Base-by-base conservation (phyloP, 1,284 basidiomycete genomes). In the Phlebopus sp. region DNA sequence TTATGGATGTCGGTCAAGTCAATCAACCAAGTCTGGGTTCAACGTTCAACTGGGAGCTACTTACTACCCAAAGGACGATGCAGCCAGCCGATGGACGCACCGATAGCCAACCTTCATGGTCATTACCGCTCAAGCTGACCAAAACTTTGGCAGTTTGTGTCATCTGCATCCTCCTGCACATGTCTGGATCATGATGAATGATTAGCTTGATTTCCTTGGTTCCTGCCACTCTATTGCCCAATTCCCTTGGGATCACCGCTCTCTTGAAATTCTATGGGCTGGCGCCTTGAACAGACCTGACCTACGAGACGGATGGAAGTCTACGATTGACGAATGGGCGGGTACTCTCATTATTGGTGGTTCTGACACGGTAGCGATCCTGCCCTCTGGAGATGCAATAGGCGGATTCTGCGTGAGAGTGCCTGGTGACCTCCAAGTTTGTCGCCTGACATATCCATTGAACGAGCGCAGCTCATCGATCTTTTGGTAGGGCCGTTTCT, bases 221-320 rank as follows among this genome's bases (percentile, higher is more conserved):
- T 49, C 59, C 23, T 55, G 59, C n/a, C 52, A 67, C 49, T 66
- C 61, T 40, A 53, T 78, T 7, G 72, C 79, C 3, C 66, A 74
- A 31, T 86, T 86, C 55, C 84, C 84, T 5, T 86, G 83, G 81
- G 66, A 67, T 14, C 49, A 64, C 11, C 54, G 69, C 11, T 81
- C 82, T 6, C 52, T 77, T 15, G 56, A 62, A 2, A 64, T 57
- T 2, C 64, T 85, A 5, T 83, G 77, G 77, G 62, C 67, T 17
- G 76, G 76, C n/a, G 53, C 55, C 6, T 54, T 66, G 18, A 55
- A 69, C 32, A 59, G 66, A 6, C 59, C 64, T 5, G 60, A 72
- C 15, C 50, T 63, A 5, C 46, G 60, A n/a, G 53, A 52, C 5
- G 47, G 59, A 30, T 86, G 83, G 83, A 67, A 60, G 27, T 44